Percentiles rank a stretch among this genome's conserved stretches.
Conservation (phyloP, 2,329 filamentous ascomycete species). For the Neonectria magnoliae region DNA sequence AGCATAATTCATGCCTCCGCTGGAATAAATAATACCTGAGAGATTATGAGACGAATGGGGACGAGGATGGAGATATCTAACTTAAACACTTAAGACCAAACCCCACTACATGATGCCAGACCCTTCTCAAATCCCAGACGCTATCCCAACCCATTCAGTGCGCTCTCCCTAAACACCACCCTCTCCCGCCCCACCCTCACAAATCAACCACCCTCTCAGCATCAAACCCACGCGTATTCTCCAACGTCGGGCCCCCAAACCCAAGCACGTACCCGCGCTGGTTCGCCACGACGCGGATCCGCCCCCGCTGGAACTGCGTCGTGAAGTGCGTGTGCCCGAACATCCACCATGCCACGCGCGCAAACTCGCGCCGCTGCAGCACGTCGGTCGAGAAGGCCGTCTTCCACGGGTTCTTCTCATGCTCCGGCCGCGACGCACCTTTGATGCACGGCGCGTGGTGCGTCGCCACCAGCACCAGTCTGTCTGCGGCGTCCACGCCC, state of each 20-base stretch:
- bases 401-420: slow-evolving; percentile 57
- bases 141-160: neutral
- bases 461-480: slow-evolving; percentile 60
- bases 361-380: slow-evolving; percentile 43
- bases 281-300: slow-evolving; percentile 54
- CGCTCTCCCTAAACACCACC: neutral
- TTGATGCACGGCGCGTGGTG: slow-evolving; percentile 66
- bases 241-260: slow-evolving; percentile 35
- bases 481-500: slow-evolving; percentile 34
- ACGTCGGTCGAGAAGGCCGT: slow-evolving; percentile 64
- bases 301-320: slow-evolving; percentile 46
- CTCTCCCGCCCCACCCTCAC: slow-evolving; percentile 10
- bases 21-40: no score
- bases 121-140: neutral
- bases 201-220: slow-evolving; percentile 37
- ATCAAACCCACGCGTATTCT: slow-evolving; percentile 39
- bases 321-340: slow-evolving; percentile 62
- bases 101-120: no score
- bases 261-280: slow-evolving; percentile 56
- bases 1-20: no score
- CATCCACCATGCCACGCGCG: slow-evolving; percentile 52
- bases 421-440: slow-evolving; percentile 59
- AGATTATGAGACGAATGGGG: no score
- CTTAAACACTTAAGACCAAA: neutral
- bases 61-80: no score